phyloP scores from a whole-genome alignment of 306 rosid species.

The Nissolia schottii region DNA sequence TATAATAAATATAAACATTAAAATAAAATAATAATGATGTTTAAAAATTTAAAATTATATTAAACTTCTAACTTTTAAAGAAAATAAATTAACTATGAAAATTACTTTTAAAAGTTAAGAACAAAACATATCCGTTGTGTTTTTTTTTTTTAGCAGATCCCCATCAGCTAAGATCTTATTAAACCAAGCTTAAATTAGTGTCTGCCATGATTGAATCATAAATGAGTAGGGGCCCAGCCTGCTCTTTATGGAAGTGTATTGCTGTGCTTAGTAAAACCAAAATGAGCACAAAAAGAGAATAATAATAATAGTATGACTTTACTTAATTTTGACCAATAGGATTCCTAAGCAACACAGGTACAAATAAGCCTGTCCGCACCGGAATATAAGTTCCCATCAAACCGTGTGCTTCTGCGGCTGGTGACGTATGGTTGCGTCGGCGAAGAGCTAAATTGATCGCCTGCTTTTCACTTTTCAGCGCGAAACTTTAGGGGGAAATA shows the following conservation, averaged over 20 bases:
- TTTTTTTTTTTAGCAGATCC: too few species aligned
- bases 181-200: neutral
- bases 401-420: neutral
- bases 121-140: too few species aligned
- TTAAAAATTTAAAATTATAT: too few species aligned
- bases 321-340: neutral
- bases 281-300: neutral
- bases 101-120: too few species aligned
- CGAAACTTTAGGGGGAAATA: neutral
- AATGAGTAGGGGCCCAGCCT: neutral
- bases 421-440: slow-evolving; percentile 27
- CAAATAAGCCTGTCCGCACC: neutral
- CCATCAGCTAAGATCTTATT: too few species aligned
- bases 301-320: neutral
- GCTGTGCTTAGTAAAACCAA: neutral
- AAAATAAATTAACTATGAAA: too few species aligned
- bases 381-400: neutral
- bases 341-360: neutral
- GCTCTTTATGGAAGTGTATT: neutral
- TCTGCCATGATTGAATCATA: neutral
- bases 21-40: too few species aligned
- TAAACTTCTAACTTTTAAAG: too few species aligned
- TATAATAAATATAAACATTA: too few species aligned
- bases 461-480: slow-evolving; percentile 13
- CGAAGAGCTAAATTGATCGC: slow-evolving; percentile 19